These are phyloP conservation scores for Basidiobolus heterosporus DNA, from an alignment of 371 early-diverging fungal genomes.

Conservation along the genomic window DNA sequence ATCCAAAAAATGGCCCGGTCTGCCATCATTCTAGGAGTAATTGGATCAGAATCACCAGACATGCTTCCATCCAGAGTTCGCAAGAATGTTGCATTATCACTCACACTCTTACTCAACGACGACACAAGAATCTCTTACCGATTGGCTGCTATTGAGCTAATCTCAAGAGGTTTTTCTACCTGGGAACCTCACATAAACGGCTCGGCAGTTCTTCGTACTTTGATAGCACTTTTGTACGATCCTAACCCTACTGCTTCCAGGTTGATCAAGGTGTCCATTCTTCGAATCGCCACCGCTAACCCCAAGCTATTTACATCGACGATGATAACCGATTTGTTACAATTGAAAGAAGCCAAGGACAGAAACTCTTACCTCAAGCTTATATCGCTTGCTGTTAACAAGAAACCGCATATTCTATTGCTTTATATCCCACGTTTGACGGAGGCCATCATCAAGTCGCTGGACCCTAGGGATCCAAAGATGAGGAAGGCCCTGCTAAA, in stretches of 20 bases:
- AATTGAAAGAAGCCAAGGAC: slow-evolving; percentile 37
- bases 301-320: slow-evolving; percentile 56
- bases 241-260: slow-evolving; percentile 17
- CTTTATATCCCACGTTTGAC: slow-evolving; percentile 39
- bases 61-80: background rate
- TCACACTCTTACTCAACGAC: slow-evolving; percentile 32
- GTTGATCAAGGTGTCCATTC: slow-evolving; percentile 44
- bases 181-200: slow-evolving; percentile 70
- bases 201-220: slow-evolving; percentile 40
- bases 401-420: slow-evolving; percentile 50
- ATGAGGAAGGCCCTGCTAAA: slow-evolving; percentile 52
- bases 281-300: slow-evolving; percentile 51
- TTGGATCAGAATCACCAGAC: no score
- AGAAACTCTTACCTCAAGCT: slow-evolving; percentile 39
- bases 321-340: slow-evolving; percentile 52
- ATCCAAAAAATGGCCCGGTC: slow-evolving; percentile 55
- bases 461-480: slow-evolving; percentile 63
- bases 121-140: slow-evolving; percentile 37
- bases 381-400: slow-evolving; percentile 52
- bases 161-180: slow-evolving; percentile 54
- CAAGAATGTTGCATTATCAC: slow-evolving; percentile 24
- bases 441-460: slow-evolving; percentile 65
- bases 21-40: slow-evolving; percentile 50
- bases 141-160: slow-evolving; percentile 51
- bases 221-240: slow-evolving; percentile 32